Conservation (phyloP, 2,329 filamentous ascomycete species). For the Dothideomycetes sp. region DNA sequence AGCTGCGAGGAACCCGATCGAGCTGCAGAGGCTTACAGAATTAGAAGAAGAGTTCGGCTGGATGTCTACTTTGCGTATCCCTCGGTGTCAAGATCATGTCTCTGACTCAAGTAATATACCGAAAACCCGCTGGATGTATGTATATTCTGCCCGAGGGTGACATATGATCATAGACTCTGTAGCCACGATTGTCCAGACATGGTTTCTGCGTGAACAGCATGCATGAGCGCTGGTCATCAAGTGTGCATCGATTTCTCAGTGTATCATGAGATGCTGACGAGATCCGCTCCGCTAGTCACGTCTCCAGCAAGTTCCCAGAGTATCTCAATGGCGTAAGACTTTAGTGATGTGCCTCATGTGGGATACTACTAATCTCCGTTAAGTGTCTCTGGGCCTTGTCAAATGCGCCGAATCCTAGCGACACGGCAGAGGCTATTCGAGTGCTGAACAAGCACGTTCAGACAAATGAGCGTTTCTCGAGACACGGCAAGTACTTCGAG, state of each 20-base stretch:
- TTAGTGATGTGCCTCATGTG: slow-evolving; percentile 2
- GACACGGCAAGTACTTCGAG: slow-evolving; percentile 32
- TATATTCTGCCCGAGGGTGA: too few species aligned
- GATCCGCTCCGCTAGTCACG: slow-evolving; percentile 20
- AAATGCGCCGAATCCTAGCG: slow-evolving; percentile 11
- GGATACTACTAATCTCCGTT: not conserved
- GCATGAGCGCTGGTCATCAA: too few species aligned
- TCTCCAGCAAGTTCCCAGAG: slow-evolving; percentile 30
- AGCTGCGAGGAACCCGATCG: slow-evolving; percentile 22
- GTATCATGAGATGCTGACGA: too few species aligned
- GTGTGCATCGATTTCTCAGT: too few species aligned
- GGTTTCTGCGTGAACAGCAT: too few species aligned
- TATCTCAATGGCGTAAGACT: slow-evolving; percentile 22
- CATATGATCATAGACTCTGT: too few species aligned
- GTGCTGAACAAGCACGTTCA: slow-evolving; percentile 25
- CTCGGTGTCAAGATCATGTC: slow-evolving; percentile 19
- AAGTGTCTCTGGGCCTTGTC: slow-evolving; percentile 14
- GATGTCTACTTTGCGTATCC: slow-evolving; percentile 26
- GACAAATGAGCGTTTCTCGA: slow-evolving; percentile 30
- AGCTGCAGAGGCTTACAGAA: slow-evolving; percentile 23
- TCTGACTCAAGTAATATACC: slow-evolving; percentile 17
- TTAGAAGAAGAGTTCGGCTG: slow-evolving; percentile 31
- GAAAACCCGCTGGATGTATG: slow-evolving; percentile 29
- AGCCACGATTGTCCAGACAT: too few species aligned
- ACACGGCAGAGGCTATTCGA: slow-evolving; percentile 12